A percentile compares a stretch with the other conserved stretches of the same genome.
Evolutionary conservation across 2,329 filamentous ascomycete species (phyloP).

Genomic region (Fusarium vanettenii): DNA sequence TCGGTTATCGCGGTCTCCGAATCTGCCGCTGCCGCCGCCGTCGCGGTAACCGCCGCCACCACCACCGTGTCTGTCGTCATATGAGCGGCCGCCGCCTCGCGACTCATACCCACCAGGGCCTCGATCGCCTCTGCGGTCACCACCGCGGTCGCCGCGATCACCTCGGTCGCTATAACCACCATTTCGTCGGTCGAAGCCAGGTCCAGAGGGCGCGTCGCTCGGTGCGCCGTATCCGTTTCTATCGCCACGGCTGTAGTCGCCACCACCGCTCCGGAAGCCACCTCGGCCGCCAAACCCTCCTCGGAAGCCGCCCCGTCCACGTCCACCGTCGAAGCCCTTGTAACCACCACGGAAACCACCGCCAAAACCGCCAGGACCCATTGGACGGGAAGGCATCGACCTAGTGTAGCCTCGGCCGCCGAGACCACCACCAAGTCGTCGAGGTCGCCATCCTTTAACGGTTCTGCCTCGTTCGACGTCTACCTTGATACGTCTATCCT

Average conservation of each 20-base stretch:
- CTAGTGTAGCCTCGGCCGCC: constrained; percentile 95
- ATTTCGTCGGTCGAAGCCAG: constrained; percentile 62
- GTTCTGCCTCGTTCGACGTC: constrained; percentile 97
- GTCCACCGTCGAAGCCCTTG: constrained; percentile 59
- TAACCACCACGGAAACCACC: constrained; percentile 63
- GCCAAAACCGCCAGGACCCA: constrained; percentile 68
- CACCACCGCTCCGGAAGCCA: constrained; percentile 62
- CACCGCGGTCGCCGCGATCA: constrained; percentile 60
- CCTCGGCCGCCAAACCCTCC: constrained; percentile 68
- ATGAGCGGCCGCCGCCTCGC: constrained; percentile 66
- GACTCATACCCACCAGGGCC: constrained; percentile 71
- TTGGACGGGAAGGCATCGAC: constrained; percentile 77
- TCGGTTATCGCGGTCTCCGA: constrained; percentile 59
- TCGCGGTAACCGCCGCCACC: constrained; percentile 61
- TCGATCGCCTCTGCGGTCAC: constrained; percentile 61
- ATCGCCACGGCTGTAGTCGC: constrained; percentile 54
- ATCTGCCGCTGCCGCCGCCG: constrained; percentile 52
- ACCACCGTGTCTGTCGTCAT: constrained; percentile 66
- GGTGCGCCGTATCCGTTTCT: constrained; percentile 65
- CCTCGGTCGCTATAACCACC: constrained; percentile 54
- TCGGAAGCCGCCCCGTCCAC: constrained; percentile 57
- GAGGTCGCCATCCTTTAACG: constrained; percentile 92
- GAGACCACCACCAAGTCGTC: constrained; percentile 89
- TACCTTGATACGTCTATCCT: constrained; percentile 90
- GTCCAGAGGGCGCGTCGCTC: constrained; percentile 70